Evolutionary conservation across 2,329 filamentous ascomycete species (phyloP), one percentile per base, ranked within the genome.

Genomic region (Exophiala phaeomuriformis): DNA sequence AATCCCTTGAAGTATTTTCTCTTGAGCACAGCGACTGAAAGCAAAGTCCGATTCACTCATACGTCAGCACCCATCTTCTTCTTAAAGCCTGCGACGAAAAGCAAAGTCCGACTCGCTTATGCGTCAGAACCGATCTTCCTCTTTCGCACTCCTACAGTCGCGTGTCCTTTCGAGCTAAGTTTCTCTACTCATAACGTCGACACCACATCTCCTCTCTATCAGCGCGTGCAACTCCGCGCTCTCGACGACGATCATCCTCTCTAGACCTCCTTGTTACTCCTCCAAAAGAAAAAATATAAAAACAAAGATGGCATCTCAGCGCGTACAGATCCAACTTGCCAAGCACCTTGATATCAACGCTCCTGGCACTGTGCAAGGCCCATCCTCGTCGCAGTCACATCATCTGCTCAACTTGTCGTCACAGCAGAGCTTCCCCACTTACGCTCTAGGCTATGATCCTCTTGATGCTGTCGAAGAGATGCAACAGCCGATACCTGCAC

Each of bases 381-480:
- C 9, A n/a, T 10, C 31, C 9, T 12, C 29, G 27, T 12, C 9
- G 10, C 28, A 1, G 10, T 19, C 7, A 45, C 52, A 31, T 37
- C 31, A 5, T 4, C 37, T 12, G 35, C 49, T 44, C 8, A 31
- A 52, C 29, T 52, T 31, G 4, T 39, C 51, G 7, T 29, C 47
- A 9, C 55, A 56, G 32, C 48, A 43, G 8, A 30, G 41, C 3
- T 60, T 56, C 30, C 52, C 53, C 10, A 39, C 32, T 12, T 60
- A 57, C 50, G 19, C 35, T 35, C 19, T 54, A 5, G 56, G 51
- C 2, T 60, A 59, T 43, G 35, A 52, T 19, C 30, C 39, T 12
- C 32, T 27, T 27, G 12, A 32, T n/a, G 12, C 42, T n/a, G 36
- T 46, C 30, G 28, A 27, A 28, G 28, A 5, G 7, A 30, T 53